These are phyloP conservation scores for Hypomyces rosellus DNA, from an alignment of 2,329 filamentous ascomycete species.

Conservation along the genomic window DNA sequence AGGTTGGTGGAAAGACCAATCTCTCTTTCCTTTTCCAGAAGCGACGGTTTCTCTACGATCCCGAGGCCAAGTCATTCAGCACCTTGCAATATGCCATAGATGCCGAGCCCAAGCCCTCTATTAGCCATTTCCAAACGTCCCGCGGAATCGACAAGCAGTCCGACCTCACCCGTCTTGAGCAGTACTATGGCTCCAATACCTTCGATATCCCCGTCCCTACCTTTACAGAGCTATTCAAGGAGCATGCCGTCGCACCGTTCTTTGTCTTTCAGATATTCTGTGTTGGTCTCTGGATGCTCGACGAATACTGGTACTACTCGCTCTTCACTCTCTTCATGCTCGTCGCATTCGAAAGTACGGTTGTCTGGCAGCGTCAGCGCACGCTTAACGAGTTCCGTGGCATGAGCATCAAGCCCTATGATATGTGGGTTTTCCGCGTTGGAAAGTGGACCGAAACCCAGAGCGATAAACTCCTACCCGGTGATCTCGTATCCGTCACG, in stretches of 20 bases:
- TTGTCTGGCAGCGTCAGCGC: constrained; percentile 97
- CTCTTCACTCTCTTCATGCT: constrained; percentile 99
- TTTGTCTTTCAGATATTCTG: constrained; percentile 99
- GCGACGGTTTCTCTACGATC: constrained; percentile 83
- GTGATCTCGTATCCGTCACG: constrained; percentile 85
- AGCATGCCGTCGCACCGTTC: constrained; percentile 97
- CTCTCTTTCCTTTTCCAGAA: constrained; percentile 96
- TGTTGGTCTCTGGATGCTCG: constrained; percentile 95
- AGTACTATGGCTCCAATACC: constrained; percentile 92
- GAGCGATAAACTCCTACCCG: constrained; percentile 88
- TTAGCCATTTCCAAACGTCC: constrained; percentile 73
- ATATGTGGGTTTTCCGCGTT: constrained; percentile 82
- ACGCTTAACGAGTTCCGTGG: constrained; percentile 94
- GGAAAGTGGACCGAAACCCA: constrained; percentile 83
- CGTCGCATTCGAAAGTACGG: constrained; percentile 93
- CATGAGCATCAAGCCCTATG: constrained; percentile 99
- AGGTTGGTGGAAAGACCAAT: constrained; percentile 67
- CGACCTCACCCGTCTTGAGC: constrained; percentile 74
- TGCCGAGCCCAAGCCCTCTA: constrained; percentile 69
- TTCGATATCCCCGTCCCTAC: constrained; percentile 97
- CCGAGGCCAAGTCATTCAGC: constrained; percentile 66
- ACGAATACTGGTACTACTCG: constrained; percentile 99
- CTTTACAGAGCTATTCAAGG: constrained; percentile 93
- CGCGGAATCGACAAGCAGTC: constrained; percentile 66
- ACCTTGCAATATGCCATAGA: constrained; percentile 82